These are phyloP conservation scores for Moesziomyces parantarcticus DNA, from an alignment of 1,284 basidiomycete genomes.

Conservation along the genomic window DNA sequence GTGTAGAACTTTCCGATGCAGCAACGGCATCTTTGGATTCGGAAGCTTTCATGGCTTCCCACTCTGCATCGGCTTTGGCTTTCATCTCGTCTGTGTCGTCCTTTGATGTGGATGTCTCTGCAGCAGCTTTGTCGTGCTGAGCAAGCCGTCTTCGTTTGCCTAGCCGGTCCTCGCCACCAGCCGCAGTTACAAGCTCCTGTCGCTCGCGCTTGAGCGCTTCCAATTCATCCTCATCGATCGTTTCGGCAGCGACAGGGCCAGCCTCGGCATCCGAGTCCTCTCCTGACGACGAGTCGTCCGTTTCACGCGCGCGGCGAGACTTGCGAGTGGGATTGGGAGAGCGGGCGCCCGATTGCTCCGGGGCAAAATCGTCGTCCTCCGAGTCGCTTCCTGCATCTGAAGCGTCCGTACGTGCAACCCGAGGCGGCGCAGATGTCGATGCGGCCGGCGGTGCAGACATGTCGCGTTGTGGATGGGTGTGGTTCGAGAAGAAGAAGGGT, in stretches of 20 bases:
- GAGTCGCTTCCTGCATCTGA: constrained; percentile 20
- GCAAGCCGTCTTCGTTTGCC: constrained; percentile 35
- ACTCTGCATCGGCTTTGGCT: constrained; percentile 20
- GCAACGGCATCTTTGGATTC: not conserved
- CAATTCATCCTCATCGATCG: constrained; percentile 38
- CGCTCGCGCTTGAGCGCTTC: constrained; percentile 36
- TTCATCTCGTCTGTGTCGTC: constrained; percentile 9
- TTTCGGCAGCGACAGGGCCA: not conserved
- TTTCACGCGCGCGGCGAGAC: not conserved
- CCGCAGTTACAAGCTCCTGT: constrained; percentile 24
- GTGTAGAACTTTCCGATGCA: not conserved
- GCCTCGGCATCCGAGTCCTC: constrained; percentile 6
- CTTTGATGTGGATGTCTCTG: not conserved
- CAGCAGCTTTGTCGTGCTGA: not conserved
- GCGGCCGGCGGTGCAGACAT: no score
- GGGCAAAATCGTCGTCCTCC: constrained; percentile 44
- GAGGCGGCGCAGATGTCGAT: no score
- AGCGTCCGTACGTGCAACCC: not conserved
- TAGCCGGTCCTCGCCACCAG: constrained; percentile 30
- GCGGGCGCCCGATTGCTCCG: constrained; percentile 2
- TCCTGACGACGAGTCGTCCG: constrained; percentile 12
- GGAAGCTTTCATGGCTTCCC: constrained; percentile 32
- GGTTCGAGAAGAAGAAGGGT: no score
- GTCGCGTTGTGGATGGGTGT: no score
- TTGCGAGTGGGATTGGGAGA: not conserved